These are phyloP conservation scores for Arthrobotrys pseudoclavata DNA, from an alignment of 2,329 filamentous ascomycete genomes.

Conservation along the genomic window DNA sequence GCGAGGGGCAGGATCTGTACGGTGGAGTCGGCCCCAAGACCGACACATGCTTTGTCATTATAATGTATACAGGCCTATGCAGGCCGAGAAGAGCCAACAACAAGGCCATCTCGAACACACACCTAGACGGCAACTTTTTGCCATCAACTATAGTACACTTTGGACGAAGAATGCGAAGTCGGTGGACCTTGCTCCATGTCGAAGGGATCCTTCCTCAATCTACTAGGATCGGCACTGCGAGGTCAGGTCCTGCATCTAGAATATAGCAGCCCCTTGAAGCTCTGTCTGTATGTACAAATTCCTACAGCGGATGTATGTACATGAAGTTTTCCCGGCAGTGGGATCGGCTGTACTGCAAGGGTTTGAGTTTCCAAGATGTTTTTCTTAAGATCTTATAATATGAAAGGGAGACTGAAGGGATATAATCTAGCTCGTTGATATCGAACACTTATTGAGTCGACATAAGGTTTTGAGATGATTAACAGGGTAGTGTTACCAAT, in stretches of 20 bases:
- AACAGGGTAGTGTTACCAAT: constrained; percentile 12
- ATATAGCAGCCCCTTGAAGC: constrained; percentile 21
- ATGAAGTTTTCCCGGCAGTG: constrained; percentile 35
- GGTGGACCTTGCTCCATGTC: constrained; percentile 19
- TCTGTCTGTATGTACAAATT: constrained; percentile 16
- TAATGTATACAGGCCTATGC: constrained; percentile 41
- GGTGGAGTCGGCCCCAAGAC: constrained; percentile 5
- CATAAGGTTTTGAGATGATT: constrained; percentile 13
- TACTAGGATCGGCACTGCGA: constrained; percentile 50
- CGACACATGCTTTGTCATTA: constrained; percentile 53
- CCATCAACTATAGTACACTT: not conserved
- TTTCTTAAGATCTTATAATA: not conserved
- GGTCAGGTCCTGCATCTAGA: constrained; percentile 50
- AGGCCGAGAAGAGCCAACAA: constrained; percentile 22
- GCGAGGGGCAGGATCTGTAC: constrained; percentile 43
- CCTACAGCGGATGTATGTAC: constrained; percentile 4
- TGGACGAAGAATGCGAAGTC: constrained; percentile 20
- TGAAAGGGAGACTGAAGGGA: not conserved
- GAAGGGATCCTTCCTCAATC: constrained; percentile 33
- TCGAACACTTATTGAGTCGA: not conserved
- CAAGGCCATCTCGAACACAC: constrained; percentile 11
- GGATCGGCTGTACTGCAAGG: constrained; percentile 30
- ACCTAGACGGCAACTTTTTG: not conserved
- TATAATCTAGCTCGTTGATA: constrained; percentile 3
- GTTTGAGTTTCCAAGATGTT: constrained; percentile 15